A percentile compares a stretch with the other conserved stretches of the same genome.
Conservation (phyloP, 495 filamentous ascomycete genomes). For the Podospora tetraspora region DNA sequence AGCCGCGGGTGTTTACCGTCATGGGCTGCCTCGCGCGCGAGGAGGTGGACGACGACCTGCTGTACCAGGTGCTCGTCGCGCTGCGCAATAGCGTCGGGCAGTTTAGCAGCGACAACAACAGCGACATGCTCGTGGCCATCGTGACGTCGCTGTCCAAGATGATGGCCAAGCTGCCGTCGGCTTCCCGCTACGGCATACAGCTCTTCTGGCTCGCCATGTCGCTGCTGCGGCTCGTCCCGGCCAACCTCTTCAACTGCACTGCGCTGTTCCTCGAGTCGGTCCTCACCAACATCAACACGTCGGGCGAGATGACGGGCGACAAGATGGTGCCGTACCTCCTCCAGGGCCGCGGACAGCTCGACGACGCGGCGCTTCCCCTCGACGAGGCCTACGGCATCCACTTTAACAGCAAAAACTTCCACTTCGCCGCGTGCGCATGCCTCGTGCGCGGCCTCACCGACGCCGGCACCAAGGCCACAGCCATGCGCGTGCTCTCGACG, state of each 20-base stretch:
- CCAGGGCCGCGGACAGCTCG: slow-evolving; percentile 50
- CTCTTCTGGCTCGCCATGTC: slow-evolving; percentile 65
- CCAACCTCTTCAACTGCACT: slow-evolving; percentile 56
- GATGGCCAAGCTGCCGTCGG: slow-evolving; percentile 59
- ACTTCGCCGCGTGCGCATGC: slow-evolving; percentile 56
- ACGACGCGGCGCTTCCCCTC: slow-evolving; percentile 52
- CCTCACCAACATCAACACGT: slow-evolving; percentile 52
- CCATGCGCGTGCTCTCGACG: slow-evolving; percentile 51
- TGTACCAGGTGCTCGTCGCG: slow-evolving; percentile 63
- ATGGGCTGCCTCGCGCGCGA: slow-evolving; percentile 64
- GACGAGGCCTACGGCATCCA: slow-evolving; percentile 59
- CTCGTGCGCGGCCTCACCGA: slow-evolving; percentile 57
- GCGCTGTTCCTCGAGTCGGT: slow-evolving; percentile 58
- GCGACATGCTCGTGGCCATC: slow-evolving; percentile 62
- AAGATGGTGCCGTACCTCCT: slow-evolving; percentile 53
- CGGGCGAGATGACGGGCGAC: slow-evolving; percentile 51
- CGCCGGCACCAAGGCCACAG: slow-evolving; percentile 49
- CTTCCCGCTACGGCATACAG: slow-evolving; percentile 60
- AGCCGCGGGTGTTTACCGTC: slow-evolving; percentile 60
- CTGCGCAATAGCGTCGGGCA: slow-evolving; percentile 53
- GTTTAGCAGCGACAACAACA: slow-evolving; percentile 54
- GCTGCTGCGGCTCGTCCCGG: slow-evolving; percentile 55
- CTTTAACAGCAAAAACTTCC: slow-evolving; percentile 58
- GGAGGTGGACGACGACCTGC: slow-evolving; percentile 62
- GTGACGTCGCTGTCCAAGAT: slow-evolving; percentile 61